These are phyloP conservation scores for Diophrys sp. DNA, from an alignment of 73 alveolate genomes.

Conservation along the genomic window DNA sequence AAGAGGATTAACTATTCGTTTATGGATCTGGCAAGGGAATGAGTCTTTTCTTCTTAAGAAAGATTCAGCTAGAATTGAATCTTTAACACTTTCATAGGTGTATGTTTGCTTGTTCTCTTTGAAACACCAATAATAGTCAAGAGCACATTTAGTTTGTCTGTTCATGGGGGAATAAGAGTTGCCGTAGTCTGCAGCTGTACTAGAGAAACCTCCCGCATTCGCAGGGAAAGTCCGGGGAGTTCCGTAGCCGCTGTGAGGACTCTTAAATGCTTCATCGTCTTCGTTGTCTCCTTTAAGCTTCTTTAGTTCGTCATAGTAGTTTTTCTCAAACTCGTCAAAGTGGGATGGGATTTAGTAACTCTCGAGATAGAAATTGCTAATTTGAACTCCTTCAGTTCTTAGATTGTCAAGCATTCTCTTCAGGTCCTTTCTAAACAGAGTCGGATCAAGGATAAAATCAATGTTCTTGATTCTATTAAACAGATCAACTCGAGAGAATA, in stretches of 20 bases:
- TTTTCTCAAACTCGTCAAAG: neutral
- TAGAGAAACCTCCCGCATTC: too few relatives aligned
- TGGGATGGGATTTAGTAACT: neutral
- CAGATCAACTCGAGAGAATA: neutral
- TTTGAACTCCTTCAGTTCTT: neutral
- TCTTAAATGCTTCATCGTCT: too few relatives aligned
- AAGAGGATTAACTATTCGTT: neutral
- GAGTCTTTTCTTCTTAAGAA: slow-evolving; percentile 12
- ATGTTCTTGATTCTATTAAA: neutral
- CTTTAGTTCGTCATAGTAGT: too few relatives aligned
- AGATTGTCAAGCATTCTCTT: neutral
- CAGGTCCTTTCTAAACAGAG: neutral
- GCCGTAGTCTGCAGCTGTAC: too few relatives aligned
- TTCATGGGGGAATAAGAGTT: too few relatives aligned
- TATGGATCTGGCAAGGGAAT: neutral
- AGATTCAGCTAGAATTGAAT: neutral
- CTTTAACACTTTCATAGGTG: neutral
- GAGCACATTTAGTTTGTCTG: neutral
- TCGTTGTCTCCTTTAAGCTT: too few relatives aligned
- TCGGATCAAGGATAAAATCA: neutral
- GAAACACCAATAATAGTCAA: neutral
- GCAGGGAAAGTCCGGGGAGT: too few relatives aligned
- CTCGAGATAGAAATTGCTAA: neutral
- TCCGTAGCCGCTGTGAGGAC: too few relatives aligned
- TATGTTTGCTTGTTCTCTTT: neutral